A percentile compares a stretch with the other conserved stretches of the same genome.
Conservation (phyloP, 148 eudicot genomes). For the Arctostaphylos glauca region DNA sequence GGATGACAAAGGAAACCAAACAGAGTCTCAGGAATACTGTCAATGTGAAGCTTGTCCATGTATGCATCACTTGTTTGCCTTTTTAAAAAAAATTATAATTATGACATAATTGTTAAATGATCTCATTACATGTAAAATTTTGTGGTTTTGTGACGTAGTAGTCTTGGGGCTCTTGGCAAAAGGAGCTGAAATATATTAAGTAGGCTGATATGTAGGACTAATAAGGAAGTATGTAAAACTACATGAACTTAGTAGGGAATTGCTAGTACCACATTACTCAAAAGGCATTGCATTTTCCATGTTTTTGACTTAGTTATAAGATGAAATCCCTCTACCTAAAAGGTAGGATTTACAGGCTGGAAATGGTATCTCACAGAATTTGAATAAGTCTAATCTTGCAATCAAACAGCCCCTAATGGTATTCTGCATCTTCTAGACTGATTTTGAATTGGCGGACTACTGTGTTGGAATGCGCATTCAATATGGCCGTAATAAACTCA, state of each 20-base stretch:
- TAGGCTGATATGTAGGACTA: not conserved
- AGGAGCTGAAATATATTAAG: not conserved
- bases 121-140: not conserved
- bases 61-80: slow-evolving; percentile 2
- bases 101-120: not conserved
- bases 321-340: not conserved
- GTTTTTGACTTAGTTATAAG: not conserved
- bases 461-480: too few species aligned
- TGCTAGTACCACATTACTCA: not conserved
- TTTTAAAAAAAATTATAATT: not conserved
- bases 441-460: too few species aligned
- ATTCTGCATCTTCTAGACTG: not conserved
- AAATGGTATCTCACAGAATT: not conserved
- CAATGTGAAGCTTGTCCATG: slow-evolving; percentile 29
- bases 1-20: slow-evolving; percentile 1
- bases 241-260: not conserved
- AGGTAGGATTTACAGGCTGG: not conserved
- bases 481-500: too few species aligned
- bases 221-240: not conserved
- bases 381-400: not conserved
- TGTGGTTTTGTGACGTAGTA: not conserved
- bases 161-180: not conserved
- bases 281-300: not conserved
- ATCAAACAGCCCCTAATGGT: not conserved
- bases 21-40: not conserved